Evolutionary conservation across 805 yeast species (phyloP), one percentile per base, ranked within the genome.

Genomic region (Wickerhamomyces chaumierensis): DNA sequence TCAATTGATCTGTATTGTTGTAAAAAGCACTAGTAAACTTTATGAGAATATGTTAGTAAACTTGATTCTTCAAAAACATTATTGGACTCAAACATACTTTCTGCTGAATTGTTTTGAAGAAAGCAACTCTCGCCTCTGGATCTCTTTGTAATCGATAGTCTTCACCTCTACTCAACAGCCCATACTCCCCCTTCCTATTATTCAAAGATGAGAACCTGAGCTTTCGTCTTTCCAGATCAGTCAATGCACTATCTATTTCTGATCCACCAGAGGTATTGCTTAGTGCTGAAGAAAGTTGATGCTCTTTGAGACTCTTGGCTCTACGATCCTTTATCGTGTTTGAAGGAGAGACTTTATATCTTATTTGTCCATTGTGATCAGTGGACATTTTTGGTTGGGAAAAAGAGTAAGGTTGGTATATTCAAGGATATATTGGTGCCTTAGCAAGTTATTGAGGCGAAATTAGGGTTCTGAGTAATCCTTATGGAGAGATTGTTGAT

Each of bases 121-220:
- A 65, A 21, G 52, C 53, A 5, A 46, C 49, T 46, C 83, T 58
- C 9, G 67, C 71, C 4, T 40, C 37, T 3, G 60, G 61, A 47
- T 69, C 68, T 4, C 56, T 48, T 47, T 69, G 76, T 33, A 79
- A 59, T 31, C 70, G 51, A 37, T 51, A 52, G 39, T 70, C 77
- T 34, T 71, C 78, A 1, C 84, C 83, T 40, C 85, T 58, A 44
- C 84, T 78, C 7, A 77, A 55, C 36, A 74, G 58, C 0, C 84
- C 82, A 43, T 65, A 73, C 6, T 60, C 44, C 29, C 45, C 38
- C 14, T 52, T 48, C 21, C 46, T 47, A 2, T 42, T 37, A 6
- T 52, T 48, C 4, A 58, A 53, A 0, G 42, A 42, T 5, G 46
- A 37, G 40, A 70, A 69, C 41, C 66, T 53, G 12, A 47, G 47